Base-by-base conservation (phyloP, 1,139 yeast genomes). In the Meyerozyma smithsonii region DNA sequence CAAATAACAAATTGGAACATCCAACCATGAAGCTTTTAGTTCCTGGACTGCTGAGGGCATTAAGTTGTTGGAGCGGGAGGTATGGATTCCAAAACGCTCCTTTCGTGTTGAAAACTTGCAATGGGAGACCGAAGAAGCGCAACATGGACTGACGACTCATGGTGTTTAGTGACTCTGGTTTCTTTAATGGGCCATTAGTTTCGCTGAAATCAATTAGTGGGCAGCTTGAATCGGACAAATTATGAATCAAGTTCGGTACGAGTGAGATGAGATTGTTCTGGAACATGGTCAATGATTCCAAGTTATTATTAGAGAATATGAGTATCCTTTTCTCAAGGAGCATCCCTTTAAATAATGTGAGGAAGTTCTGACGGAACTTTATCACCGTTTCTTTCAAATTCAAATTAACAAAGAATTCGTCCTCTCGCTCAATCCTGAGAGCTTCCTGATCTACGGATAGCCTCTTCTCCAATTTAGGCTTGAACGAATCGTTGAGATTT, bases 1-100 rank as follows among this genome's bases (percentile, higher is more conserved):
- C 66, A 39, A 92, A 69, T 36, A 92, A 65, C 28, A 89, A 79
- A 59, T 92, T 92, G 8, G 97, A 89, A 37, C 95, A 84, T 0
- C 98, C 98, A 40, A 88, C 77, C 62, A 88, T 69, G 49, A 80
- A 92, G 55, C 80, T 81, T 40, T 73, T 67, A 0, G 90, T 74
- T 35, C 72, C 76, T 1, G 71, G 66, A 24, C 75, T 72, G 28
- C 70, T 72, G 40, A 92, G 67, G 50, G 86, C 90, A 41, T 84
- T 84, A 42, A 92, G 66, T 56, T 90, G 97, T 59, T 90, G 98
- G 39, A 92, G 66, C 0, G 98, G 96, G 17, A 90, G 75, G 59
- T 90, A 92, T 0, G 98, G 97, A 49, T 86, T 84, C 72, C 95
- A 90, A 47, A 90, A 74, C 3, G 95, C 88, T 30, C 95, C 95